Evolutionary conservation across 202 grass and related monocot species (phyloP).

Genomic region (Schoenoplectus tabernaemontani): DNA sequence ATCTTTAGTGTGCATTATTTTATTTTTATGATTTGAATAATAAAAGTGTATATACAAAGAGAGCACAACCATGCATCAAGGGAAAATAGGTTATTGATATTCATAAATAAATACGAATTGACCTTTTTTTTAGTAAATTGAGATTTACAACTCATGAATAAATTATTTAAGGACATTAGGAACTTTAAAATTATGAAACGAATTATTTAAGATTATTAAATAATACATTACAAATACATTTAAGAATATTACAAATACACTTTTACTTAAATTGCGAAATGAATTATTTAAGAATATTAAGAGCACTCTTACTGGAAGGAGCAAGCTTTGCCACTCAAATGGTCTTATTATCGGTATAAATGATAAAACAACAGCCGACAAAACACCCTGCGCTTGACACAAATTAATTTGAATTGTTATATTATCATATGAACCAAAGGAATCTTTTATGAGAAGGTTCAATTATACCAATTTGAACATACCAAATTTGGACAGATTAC

Average conservation of each 20-base stretch:
- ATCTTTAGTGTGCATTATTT: background rate
- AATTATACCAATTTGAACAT: conserved; percentile 23
- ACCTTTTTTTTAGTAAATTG: background rate
- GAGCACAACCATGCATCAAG: conserved; percentile 16
- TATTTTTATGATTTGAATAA: background rate
- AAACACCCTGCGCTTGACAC: conserved; percentile 62
- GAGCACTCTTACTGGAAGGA: conserved; percentile 76
- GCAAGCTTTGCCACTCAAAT: conserved; percentile 96
- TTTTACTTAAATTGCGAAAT: too few species aligned
- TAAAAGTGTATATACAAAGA: background rate
- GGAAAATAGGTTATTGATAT: background rate
- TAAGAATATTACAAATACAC: too few species aligned
- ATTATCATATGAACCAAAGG: conserved; percentile 33
- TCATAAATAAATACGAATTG: background rate
- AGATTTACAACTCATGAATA: background rate
- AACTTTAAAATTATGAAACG: background rate
- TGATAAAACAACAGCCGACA: conserved; percentile 87
- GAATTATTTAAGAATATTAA: background rate
- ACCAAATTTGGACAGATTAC: conserved; percentile 97
- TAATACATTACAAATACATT: too few species aligned
- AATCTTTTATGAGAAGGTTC: conserved; percentile 2
- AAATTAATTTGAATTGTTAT: conserved; percentile 24
- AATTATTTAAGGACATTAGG: background rate
- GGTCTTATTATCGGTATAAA: conserved; percentile 90
- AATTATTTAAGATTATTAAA: too few species aligned